Evolutionary conservation across 345 rosid genomes (phyloP).

Genomic region (Lepidium sativum): DNA sequence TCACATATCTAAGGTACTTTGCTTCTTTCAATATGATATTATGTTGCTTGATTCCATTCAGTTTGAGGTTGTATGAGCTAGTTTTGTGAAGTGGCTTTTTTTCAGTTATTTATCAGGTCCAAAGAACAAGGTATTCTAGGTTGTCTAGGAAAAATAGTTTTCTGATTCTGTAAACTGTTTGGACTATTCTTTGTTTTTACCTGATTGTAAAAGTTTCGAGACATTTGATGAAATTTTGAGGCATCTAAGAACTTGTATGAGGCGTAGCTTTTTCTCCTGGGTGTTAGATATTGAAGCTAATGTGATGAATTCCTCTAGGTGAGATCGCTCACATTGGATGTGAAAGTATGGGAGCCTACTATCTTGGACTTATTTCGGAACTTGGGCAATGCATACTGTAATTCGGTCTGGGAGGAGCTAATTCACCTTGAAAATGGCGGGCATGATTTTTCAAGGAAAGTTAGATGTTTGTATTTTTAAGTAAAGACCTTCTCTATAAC

Average conservation of each 20-base stretch:
- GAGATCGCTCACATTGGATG: constrained; percentile 77
- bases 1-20: constrained; percentile 75
- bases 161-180: too few species aligned
- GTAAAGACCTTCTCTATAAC: not conserved
- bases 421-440: constrained; percentile 34
- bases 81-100: too few species aligned
- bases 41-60: not conserved
- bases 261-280: not conserved
- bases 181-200: too few species aligned
- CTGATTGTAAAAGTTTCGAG: too few species aligned
- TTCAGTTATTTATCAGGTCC: too few species aligned
- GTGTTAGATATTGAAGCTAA: not conserved
- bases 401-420: constrained; percentile 71
- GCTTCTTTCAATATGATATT: not conserved
- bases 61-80: not conserved
- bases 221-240: too few species aligned
- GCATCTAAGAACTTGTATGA: not conserved
- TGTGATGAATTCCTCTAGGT: constrained; percentile 42
- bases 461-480: not conserved
- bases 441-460: constrained; percentile 29
- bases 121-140: too few species aligned
- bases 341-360: constrained; percentile 85
- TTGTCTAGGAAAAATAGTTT: too few species aligned
- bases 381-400: constrained; percentile 73
- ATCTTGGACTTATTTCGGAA: constrained; percentile 52